These are phyloP conservation scores for Ganoderma meredithae DNA, from an alignment of 1,284 basidiomycete species.

Conservation along the genomic window DNA sequence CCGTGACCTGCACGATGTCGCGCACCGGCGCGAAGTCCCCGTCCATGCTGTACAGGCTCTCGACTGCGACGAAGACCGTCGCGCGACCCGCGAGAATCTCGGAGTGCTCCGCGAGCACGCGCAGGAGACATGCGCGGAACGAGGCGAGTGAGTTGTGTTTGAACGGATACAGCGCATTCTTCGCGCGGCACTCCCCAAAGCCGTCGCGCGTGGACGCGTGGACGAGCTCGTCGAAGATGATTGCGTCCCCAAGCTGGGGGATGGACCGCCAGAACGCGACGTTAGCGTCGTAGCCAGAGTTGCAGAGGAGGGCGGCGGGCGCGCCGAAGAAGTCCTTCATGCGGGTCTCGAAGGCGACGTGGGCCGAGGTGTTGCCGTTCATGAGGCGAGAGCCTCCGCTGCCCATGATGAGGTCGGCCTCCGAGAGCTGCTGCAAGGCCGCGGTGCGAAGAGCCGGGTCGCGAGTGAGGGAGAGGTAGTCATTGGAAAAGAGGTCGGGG, in stretches of 20 bases:
- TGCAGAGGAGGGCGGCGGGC: slow-evolving; percentile 83
- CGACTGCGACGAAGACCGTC: slow-evolving; percentile 71
- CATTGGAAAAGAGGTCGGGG: slow-evolving; percentile 85
- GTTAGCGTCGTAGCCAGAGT: slow-evolving; percentile 83
- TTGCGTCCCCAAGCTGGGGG: slow-evolving; percentile 78
- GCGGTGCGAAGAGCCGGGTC: slow-evolving; percentile 59
- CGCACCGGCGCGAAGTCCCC: slow-evolving; percentile 83
- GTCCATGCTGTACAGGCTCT: slow-evolving; percentile 84
- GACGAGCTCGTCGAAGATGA: slow-evolving; percentile 87
- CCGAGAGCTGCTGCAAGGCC: slow-evolving; percentile 61
- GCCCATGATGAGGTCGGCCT: slow-evolving; percentile 70
- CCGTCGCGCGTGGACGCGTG: slow-evolving; percentile 74
- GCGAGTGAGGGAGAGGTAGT: slow-evolving; percentile 88
- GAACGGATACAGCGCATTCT: too few species aligned
- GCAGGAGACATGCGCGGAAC: too few species aligned
- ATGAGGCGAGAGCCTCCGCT: slow-evolving; percentile 88
- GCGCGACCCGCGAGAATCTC: too few species aligned
- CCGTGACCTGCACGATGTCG: slow-evolving; percentile 48
- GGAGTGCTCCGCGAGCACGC: too few species aligned
- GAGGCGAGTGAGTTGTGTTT: too few species aligned
- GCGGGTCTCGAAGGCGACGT: slow-evolving; percentile 52
- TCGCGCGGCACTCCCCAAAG: too few species aligned
- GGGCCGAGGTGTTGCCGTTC: slow-evolving; percentile 69
- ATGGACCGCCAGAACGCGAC: slow-evolving; percentile 72
- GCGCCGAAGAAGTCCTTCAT: slow-evolving; percentile 67